Evolutionary conservation across 2,329 filamentous ascomycete species (phyloP).

Genomic region (Hypoxylon sp.): DNA sequence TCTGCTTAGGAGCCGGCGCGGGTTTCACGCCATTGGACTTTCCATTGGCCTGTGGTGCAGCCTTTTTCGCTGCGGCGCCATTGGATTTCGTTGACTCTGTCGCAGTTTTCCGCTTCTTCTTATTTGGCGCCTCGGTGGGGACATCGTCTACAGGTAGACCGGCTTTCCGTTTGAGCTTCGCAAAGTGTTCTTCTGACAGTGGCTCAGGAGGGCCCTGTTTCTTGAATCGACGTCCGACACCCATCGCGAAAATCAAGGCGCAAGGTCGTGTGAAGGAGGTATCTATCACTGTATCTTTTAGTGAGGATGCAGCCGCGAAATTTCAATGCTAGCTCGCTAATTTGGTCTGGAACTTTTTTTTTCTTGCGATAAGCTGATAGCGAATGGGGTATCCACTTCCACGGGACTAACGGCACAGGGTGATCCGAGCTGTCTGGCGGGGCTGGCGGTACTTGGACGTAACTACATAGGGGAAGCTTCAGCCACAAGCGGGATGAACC

Average conservation of each 20-base stretch:
- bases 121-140: conserved; percentile 67
- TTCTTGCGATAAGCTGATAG: conserved; percentile 50
- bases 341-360: conserved; percentile 48
- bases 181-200: conserved; percentile 83
- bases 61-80: conserved; percentile 51
- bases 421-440: not conserved
- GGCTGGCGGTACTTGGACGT: not conserved
- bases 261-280: conserved; percentile 28
- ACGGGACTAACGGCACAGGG: not conserved
- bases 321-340: conserved; percentile 32
- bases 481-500: conserved; percentile 48
- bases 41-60: conserved; percentile 55
- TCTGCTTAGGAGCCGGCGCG: conserved; percentile 54
- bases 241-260: conserved; percentile 70
- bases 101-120: conserved; percentile 70
- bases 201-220: conserved; percentile 91
- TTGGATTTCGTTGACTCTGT: conserved; percentile 55
- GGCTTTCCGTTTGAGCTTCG: conserved; percentile 87
- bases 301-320: conserved; percentile 27
- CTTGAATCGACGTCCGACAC: conserved; percentile 90
- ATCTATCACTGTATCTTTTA: conserved; percentile 34
- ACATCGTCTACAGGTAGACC: conserved; percentile 73
- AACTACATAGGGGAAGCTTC: conserved; percentile 30
- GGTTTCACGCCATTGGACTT: conserved; percentile 51
- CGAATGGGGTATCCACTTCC: conserved; percentile 23